Base-by-base conservation (phyloP, 805 yeast genomes). In the Clavispora asparagi region DNA sequence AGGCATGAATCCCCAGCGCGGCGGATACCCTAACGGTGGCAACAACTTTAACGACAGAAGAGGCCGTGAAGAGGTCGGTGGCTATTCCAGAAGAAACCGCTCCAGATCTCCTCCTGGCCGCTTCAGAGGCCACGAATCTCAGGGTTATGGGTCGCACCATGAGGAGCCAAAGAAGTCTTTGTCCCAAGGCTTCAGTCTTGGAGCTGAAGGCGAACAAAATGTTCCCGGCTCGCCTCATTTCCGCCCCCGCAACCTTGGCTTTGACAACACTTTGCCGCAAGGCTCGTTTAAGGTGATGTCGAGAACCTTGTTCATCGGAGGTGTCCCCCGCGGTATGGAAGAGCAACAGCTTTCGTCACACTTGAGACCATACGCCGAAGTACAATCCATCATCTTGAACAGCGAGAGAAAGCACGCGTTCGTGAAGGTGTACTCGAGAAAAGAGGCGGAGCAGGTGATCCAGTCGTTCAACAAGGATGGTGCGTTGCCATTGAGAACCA, bases 361-460 rank as follows among this genome's bases (percentile, higher is more conserved):
- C 17, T 74, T 94, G 56, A 81, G 85, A 63, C 96, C 95, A 10
- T 86, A 75, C 59, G 97, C 95, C 12, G 94, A 86, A 58, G 96
- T 92, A 16, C 99, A 94, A 68, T 83, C 95, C 53, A 85, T 88
- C 25, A 87, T 92, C 45, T 71, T 91, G 61, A 89, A 92, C 69
- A 79, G 80, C 53, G 95, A 89, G 54, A 83, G 96, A 70, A 89
- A 86, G 59, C 98, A 94, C 67, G 99, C 98, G 0, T 94, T 94
- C 61, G 95, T 92, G 40, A 94, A 94, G 68, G 95, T 91, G 25
- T 89, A 86, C 63, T 87, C 95, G 19, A 80, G 99, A 67, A 77
- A 74, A 32, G 98, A 92, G 65, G 99, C 99, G 28, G 97, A 87
- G 63, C 79, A 74, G 50, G 90, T 90, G 12, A 77, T 89, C 47